Evolutionary conservation across 2,329 filamentous ascomycete species (phyloP), one percentile per base, ranked within the genome.

Genomic region (Elsinoe ampelina): DNA sequence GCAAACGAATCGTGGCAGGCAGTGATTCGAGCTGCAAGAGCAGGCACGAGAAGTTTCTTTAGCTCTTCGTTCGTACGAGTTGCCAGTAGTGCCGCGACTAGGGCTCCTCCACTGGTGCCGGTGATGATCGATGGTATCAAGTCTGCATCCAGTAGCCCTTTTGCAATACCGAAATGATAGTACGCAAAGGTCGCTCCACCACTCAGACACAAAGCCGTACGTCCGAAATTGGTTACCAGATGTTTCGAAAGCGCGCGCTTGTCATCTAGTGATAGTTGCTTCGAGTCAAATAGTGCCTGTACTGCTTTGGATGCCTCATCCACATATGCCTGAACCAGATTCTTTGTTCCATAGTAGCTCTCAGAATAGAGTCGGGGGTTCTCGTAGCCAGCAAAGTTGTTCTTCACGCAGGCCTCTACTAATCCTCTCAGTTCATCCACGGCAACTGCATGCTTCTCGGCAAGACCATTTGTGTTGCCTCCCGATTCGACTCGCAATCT

Each of bases 341-440:
- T 83, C 71, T 98, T 98, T n/a, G 93, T 97, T 32, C 93, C 93
- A 64, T 90, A 95, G 68, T 98, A 98, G 2, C 92, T 95, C 73
- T 97, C 91, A 65, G 89, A 95, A 70, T 98, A 98, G n/a, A 98
- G 74, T 56, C 89, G 81, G 8, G 92, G 84, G 65, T 95, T 97
- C 71, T 98, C 93, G 12, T 95, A 85, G 0, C 93, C 93, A 15
- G 89, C 89, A 71, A 97, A 98, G 68, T 98, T 97, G 72, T 91
- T 95, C 79, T 96, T 98, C 64, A 96, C 86, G 68, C 91, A 97
- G 12, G 88, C 89, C 73, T 95, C 89, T 17, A 95, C 76, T 58
- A 97, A 72, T 0, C 80, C 79, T 60, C 84, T 85, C 56, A 98
- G 77, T 56, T 93, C 89, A 61, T 92, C 86, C 2, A 89, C 75